Evolutionary conservation across 371 early-diverging fungal genomes (phyloP).

Genomic region (Haplosporangium sp.): DNA sequence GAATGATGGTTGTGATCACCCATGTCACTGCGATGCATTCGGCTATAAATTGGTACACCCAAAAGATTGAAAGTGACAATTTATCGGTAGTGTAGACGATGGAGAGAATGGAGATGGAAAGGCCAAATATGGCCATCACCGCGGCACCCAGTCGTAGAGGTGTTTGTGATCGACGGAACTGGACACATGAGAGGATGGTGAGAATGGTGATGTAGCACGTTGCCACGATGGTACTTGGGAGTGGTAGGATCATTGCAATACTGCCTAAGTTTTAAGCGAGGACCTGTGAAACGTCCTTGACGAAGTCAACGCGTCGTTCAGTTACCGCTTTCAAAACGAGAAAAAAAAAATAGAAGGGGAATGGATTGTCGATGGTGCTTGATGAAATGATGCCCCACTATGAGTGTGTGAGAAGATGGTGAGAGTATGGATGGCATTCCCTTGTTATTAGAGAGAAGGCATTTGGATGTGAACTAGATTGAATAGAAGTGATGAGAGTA

Average conservation of each 20-base stretch:
- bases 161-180: constrained; percentile 43
- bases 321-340: too few relatives aligned
- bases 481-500: too few relatives aligned
- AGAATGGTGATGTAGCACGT: constrained; percentile 26
- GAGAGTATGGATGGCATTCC: too few relatives aligned
- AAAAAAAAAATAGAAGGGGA: too few relatives aligned
- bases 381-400: too few relatives aligned
- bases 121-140: constrained; percentile 50
- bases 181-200: constrained; percentile 36
- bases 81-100: constrained; percentile 32
- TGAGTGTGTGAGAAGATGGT: too few relatives aligned
- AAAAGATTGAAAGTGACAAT: constrained; percentile 31
- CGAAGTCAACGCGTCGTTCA: too few relatives aligned
- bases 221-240: constrained; percentile 40
- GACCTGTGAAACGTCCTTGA: too few relatives aligned
- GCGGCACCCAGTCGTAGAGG: constrained; percentile 46
- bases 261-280: too few relatives aligned
- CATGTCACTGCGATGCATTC: constrained; percentile 49
- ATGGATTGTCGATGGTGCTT: too few relatives aligned
- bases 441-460: too few relatives aligned
- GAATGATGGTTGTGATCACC: constrained; percentile 52
- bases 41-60: constrained; percentile 49
- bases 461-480: too few relatives aligned
- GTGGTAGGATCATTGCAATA: constrained; percentile 12
- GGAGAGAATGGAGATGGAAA: constrained; percentile 48